Evolutionary conservation across 768 basidiomycete genomes (phyloP).

Genomic region (Hortiboletus campestris): DNA sequence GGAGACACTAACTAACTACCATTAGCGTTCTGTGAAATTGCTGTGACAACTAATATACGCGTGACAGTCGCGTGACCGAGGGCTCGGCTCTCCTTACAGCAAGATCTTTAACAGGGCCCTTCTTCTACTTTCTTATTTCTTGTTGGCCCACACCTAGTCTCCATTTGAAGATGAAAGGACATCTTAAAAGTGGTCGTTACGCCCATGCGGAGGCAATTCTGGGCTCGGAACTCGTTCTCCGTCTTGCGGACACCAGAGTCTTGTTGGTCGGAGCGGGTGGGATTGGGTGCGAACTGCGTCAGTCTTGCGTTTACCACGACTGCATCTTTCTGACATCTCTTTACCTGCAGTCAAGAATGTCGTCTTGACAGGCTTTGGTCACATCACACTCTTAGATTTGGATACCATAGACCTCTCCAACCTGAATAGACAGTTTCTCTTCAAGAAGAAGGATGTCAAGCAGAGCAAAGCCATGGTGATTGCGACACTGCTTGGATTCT

Average conservation of each 20-base stretch:
- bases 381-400: slow-evolving; percentile 90
- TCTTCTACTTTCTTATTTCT: neutral
- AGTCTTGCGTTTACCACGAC: slow-evolving; percentile 26
- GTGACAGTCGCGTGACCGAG: slow-evolving; percentile 30
- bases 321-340: neutral
- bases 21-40: neutral
- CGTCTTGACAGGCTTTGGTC: slow-evolving; percentile 87
- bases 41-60: slow-evolving; percentile 18
- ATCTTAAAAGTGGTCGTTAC: slow-evolving; percentile 36
- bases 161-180: slow-evolving; percentile 4
- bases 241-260: slow-evolving; percentile 63
- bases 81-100: neutral
- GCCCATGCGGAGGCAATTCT: slow-evolving; percentile 76
- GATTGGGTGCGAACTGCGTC: slow-evolving; percentile 94
- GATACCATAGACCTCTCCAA: slow-evolving; percentile 99
- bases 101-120: neutral
- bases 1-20: slow-evolving; percentile 43
- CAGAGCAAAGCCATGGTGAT: slow-evolving; percentile 90
- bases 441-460: slow-evolving; percentile 95
- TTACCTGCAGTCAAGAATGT: slow-evolving; percentile 84
- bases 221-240: slow-evolving; percentile 64
- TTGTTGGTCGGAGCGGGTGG: slow-evolving; percentile 95
- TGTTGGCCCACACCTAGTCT: neutral
- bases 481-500: neutral
- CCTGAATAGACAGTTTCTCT: slow-evolving; percentile 94